Base-by-base conservation (phyloP, 148 eudicot species). In the Tetragonia tetragonoides region DNA sequence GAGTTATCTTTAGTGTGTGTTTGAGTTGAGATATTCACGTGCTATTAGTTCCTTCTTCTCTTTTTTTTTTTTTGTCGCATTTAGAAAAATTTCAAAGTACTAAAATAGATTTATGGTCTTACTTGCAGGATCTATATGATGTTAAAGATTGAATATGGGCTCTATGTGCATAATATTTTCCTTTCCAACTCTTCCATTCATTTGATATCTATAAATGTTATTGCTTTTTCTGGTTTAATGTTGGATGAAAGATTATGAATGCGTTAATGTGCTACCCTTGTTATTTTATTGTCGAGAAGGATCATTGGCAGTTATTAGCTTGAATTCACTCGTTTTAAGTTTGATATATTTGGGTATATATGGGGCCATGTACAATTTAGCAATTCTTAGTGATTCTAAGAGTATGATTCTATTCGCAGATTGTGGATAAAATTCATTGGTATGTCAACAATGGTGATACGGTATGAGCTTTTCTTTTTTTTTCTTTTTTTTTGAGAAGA, bases 371-470 rank as follows among this genome's bases (percentile, higher is more conserved):
- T 80, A 24, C 74, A 49, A 10, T 24, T 42, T 64, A 18, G 51
- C 37, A 23, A 18, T 21, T 4, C 34, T 57, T 47, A 3, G 17
- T 12, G 14, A 15, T 18, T n/a, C 57, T 20, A 18, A 60, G 4
- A 60, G 53, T 20, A 41, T 34, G 3, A 23, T 80, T 24, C 44
- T 37, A 8, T 57, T 39, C 85, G 90, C 97, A 95, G 99, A 89
- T 93, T 75, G 97, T 84, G 68, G 91, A 93, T 57, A 82, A 79
- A 80, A 86, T 95, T 59, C 97, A 91, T 76, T 87, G 85, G 80
- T 95, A 95, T 71, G 85, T 86, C 70, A 84, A 87, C 77, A 88
- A 85, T 72, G 94, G 85, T 44, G 99, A 95, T 80, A 93, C 82
- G 97, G 99, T 95, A 87, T 75, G 88, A 57, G 7, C 49, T 75